These are phyloP conservation scores for Xanthoparmelia taractica DNA, from an alignment of 495 filamentous ascomycete species.

Conservation along the genomic window DNA sequence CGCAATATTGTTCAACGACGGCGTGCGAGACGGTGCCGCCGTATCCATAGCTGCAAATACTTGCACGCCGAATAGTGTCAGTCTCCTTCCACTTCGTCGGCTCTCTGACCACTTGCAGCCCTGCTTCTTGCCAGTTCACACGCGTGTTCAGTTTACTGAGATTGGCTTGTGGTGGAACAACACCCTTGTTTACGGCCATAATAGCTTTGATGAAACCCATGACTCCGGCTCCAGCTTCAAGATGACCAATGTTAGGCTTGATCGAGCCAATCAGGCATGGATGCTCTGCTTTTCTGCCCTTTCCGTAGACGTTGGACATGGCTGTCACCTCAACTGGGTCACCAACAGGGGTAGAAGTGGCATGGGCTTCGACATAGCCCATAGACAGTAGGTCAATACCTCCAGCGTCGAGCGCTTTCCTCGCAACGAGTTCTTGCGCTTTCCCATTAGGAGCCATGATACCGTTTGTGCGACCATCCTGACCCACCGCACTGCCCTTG, in stretches of 20 bases:
- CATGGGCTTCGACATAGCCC: constrained; percentile 41
- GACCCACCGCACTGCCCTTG: constrained; percentile 26
- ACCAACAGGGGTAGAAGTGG: constrained; percentile 38
- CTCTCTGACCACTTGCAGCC: constrained; percentile 27
- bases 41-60: constrained; percentile 38
- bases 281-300: neutral
- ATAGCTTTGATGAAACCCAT: constrained; percentile 37
- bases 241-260: constrained; percentile 41
- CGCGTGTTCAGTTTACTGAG: constrained; percentile 33
- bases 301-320: constrained; percentile 27
- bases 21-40: constrained; percentile 40
- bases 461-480: constrained; percentile 33
- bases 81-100: constrained; percentile 21
- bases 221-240: constrained; percentile 39
- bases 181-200: constrained; percentile 29
- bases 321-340: constrained; percentile 38
- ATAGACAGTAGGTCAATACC: constrained; percentile 28
- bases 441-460: constrained; percentile 35
- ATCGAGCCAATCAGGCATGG: constrained; percentile 32
- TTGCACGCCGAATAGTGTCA: constrained; percentile 28
- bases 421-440: constrained; percentile 30
- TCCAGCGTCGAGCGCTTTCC: constrained; percentile 29
- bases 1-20: constrained; percentile 30
- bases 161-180: constrained; percentile 30
- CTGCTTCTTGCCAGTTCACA: constrained; percentile 33